Evolutionary conservation across 441 rosid species (phyloP).

Genomic region (Populus tomentosa): DNA sequence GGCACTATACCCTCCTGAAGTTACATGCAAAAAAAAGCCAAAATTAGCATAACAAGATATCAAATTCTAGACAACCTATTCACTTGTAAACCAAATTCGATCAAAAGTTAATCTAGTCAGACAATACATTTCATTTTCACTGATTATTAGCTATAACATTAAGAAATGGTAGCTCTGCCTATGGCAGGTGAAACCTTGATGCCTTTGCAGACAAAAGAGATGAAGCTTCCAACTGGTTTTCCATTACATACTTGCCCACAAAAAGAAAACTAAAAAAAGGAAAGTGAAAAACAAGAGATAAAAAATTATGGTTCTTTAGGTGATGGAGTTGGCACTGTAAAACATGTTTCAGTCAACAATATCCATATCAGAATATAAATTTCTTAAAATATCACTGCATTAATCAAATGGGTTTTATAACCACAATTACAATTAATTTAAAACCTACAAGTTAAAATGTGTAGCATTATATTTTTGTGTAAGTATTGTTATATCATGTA

Average conservation of each 20-base stretch:
- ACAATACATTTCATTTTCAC: constrained; percentile 5
- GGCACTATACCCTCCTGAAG: constrained; percentile 57
- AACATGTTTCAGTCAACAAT: neutral
- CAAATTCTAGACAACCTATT: neutral
- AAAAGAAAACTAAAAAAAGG: neutral
- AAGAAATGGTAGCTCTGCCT: neutral
- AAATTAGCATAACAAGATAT: neutral
- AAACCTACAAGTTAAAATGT: neutral
- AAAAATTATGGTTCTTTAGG: neutral
- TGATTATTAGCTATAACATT: neutral
- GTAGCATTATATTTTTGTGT: neutral
- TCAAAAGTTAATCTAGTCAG: neutral
- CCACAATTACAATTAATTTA: neutral
- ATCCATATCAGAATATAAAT: neutral
- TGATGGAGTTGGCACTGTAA: no score
- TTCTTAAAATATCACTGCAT: neutral
- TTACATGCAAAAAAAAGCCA: neutral
- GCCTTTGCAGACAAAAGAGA: neutral
- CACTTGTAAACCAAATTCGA: neutral
- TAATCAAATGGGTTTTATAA: neutral
- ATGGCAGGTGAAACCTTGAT: neutral
- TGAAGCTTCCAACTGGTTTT: neutral
- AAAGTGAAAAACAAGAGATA: neutral
- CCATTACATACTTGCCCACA: neutral
- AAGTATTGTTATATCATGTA: neutral